Conservation (phyloP, 2,329 filamentous ascomycete genomes). For the Fusarium mangiferae region DNA sequence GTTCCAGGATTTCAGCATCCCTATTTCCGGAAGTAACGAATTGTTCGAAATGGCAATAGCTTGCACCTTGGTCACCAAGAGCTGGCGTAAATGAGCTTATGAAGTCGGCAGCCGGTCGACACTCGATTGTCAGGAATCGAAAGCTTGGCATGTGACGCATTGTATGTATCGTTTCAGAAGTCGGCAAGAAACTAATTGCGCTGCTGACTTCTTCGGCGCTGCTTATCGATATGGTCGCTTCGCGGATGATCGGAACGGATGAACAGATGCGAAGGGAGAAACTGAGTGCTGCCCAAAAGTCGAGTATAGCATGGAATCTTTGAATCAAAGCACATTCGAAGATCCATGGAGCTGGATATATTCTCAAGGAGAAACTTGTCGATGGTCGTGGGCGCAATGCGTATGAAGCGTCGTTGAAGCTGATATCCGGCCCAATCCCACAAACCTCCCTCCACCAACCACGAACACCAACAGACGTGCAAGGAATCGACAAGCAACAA, state of each 20-base stretch:
- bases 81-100: neutral
- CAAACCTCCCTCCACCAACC: conserved; percentile 32
- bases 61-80: neutral
- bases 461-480: conserved; percentile 34
- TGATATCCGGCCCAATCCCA: conserved; percentile 26
- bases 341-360: neutral
- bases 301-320: neutral
- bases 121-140: neutral
- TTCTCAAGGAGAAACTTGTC: conserved; percentile 1
- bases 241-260: conserved; percentile 4
- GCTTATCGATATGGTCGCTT: conserved; percentile 12
- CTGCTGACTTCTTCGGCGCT: neutral
- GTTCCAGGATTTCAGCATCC: neutral
- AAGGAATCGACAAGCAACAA: conserved; percentile 31
- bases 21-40: neutral
- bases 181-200: neutral
- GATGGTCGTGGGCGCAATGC: conserved; percentile 16
- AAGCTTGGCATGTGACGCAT: neutral
- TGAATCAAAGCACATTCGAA: neutral
- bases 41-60: neutral
- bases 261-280: neutral
- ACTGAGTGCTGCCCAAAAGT: neutral
- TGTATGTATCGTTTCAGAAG: neutral
- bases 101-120: neutral
- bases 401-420: conserved; percentile 10